Percentiles rank a stretch among this genome's conserved stretches.
Evolutionary conservation across 2,329 filamentous ascomycete genomes (phyloP).

Genomic region (Cadophora luteo-olivacea): DNA sequence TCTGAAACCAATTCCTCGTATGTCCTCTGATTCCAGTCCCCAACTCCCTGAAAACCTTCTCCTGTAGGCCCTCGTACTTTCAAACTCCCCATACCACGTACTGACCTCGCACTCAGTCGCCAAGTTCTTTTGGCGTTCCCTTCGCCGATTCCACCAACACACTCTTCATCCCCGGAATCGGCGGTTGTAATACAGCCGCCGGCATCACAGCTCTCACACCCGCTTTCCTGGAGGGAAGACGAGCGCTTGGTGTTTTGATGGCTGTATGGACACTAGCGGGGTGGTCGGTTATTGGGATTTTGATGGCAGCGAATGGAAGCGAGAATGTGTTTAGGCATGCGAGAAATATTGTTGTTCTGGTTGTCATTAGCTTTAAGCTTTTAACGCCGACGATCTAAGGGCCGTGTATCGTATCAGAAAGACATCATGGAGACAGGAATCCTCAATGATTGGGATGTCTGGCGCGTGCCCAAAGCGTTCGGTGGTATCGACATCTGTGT

Average conservation of each 20-base stretch:
- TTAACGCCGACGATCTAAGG: background rate
- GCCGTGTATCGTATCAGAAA: too few species aligned
- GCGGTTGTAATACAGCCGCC: background rate
- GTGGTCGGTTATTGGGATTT: background rate
- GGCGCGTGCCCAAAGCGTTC: too few species aligned
- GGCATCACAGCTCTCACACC: background rate
- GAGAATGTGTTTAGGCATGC: background rate
- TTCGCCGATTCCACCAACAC: background rate
- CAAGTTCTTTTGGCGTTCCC: background rate
- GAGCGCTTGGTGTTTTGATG: background rate
- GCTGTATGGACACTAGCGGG: background rate
- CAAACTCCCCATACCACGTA: background rate
- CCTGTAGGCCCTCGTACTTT: background rate
- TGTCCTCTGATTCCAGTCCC: background rate
- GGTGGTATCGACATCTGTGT: too few species aligned
- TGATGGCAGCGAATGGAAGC: background rate
- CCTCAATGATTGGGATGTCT: too few species aligned
- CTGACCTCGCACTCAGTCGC: background rate
- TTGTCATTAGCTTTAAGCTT: background rate
- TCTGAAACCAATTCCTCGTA: background rate
- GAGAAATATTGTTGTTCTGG: background rate
- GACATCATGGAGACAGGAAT: too few species aligned
- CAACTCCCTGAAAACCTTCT: background rate
- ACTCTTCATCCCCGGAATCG: background rate
- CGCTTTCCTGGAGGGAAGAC: background rate